Base-by-base conservation (phyloP, 202 grass and related monocot genomes). In the Setaria viridis region DNA sequence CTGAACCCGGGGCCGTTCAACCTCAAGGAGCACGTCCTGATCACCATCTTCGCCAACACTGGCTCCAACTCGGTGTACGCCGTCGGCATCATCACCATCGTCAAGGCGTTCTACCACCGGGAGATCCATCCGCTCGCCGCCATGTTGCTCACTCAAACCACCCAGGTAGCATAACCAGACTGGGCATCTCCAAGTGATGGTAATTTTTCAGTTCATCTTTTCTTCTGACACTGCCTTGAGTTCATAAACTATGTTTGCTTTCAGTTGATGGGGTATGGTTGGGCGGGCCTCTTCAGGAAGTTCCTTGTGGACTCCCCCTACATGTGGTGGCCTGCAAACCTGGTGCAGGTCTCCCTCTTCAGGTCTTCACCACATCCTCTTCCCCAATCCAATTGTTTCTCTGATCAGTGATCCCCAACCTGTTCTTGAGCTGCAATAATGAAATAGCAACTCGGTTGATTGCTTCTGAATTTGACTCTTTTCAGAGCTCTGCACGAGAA, bases 301-400 rank as follows among this genome's bases (percentile, higher is more conserved):
- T 92, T 89, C 50, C 87, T 95, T 37, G 95, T 97, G 67, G 95
- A 97, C 56, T 94, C 95, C 15, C 92, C 92, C 48, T 91, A 88
- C 71, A 93, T 98, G 91, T 95, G 95, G 95, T 98, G 95, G 93
- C 95, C 95, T 32, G 8, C 82, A 54, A 98, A 91, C 51, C 59
- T 98, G 13, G 93, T 98, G 10, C 91, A 93, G 39, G 91, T 93
- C 41, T 98, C 95, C 30, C 93, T 98, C 69, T 98, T 98, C 85
- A 90, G 91, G 95, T 37, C 6, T 76, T 13, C 37, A 51, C 13
- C 33, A 51, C 9, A 74, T 1, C 17, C 21, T 71, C 17, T 84
- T 16, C 7, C 71, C 60, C 59, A 56, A 56, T 76, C 47, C 32
- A 81, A 39, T 51, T 76, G 29, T 56, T 50, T 34, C 2, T 14